Evolutionary conservation across 306 rosid species (phyloP).

Genomic region (Casuarina cunninghamiana): DNA sequence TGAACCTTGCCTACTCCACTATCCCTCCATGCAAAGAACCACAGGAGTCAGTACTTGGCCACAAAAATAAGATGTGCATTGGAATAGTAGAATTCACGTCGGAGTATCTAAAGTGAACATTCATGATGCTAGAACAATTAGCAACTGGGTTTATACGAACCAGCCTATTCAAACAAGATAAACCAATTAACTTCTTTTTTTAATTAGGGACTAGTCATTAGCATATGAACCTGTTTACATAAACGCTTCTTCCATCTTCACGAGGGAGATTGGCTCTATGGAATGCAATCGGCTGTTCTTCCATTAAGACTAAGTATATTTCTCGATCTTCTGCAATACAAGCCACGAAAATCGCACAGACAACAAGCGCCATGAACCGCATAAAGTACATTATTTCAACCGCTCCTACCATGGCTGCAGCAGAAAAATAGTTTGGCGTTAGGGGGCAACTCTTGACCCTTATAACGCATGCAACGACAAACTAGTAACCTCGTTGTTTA

Average conservation of each 20-base stretch:
- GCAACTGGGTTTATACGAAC: too few relatives aligned
- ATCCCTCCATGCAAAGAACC: slow-evolving; percentile 20
- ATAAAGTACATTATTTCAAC: background rate
- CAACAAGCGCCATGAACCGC: slow-evolving; percentile 14
- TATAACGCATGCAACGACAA: slow-evolving; percentile 4
- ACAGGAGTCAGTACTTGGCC: background rate
- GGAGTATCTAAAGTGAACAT: background rate
- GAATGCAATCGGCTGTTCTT: slow-evolving; percentile 54
- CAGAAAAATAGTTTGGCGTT: background rate
- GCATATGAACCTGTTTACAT: slow-evolving; percentile 32
- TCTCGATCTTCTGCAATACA: slow-evolving; percentile 55
- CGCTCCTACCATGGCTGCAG: slow-evolving; percentile 17
- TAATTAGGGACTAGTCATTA: background rate
- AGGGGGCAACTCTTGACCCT: background rate
- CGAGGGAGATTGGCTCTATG: slow-evolving; percentile 23
- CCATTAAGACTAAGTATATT: slow-evolving; percentile 66
- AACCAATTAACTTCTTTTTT: too few relatives aligned
- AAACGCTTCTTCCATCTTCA: slow-evolving; percentile 22
- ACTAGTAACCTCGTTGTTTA: slow-evolving; percentile 1
- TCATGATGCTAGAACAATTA: too few relatives aligned
- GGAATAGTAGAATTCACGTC: background rate
- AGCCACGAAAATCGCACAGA: slow-evolving; percentile 3
- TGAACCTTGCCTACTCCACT: slow-evolving; percentile 43
- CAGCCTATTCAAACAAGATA: too few relatives aligned
- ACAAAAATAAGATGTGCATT: background rate